Conservation (phyloP, 2,329 filamentous ascomycete species). For the Zymoseptoria brevis region DNA sequence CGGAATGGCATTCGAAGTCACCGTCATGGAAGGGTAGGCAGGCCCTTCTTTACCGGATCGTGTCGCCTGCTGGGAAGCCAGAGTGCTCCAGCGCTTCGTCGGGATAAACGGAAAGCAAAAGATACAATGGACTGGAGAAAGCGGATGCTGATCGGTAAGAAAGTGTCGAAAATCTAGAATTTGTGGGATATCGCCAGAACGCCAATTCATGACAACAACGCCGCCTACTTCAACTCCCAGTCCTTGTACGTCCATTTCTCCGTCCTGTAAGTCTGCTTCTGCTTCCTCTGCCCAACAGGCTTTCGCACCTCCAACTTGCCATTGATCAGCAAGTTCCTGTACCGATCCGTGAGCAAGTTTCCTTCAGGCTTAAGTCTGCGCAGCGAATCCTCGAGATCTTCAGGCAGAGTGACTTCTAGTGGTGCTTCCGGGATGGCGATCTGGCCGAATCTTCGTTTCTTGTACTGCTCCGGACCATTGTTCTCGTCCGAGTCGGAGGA, state of each 20-base stretch:
- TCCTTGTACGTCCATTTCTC: slow-evolving; percentile 99
- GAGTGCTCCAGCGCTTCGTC: neutral
- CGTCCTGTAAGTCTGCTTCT: slow-evolving; percentile 69
- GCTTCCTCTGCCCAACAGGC: slow-evolving; percentile 71
- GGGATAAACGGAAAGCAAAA: neutral
- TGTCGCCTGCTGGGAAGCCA: neutral
- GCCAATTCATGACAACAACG: neutral
- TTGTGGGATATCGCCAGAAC: neutral
- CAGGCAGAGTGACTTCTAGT: slow-evolving; percentile 43
- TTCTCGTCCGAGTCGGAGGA: slow-evolving; percentile 23
- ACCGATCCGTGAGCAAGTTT: slow-evolving; percentile 87
- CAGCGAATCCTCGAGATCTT: slow-evolving; percentile 44
- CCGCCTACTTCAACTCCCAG: slow-evolving; percentile 51
- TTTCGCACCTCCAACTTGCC: slow-evolving; percentile 82
- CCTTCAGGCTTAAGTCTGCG: slow-evolving; percentile 71
- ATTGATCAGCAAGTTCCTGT: slow-evolving; percentile 77
- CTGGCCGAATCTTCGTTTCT: slow-evolving; percentile 61
- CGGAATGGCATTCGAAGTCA: no score
- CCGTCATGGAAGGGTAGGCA: no score
- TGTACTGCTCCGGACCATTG: slow-evolving; percentile 29
- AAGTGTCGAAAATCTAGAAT: neutral
- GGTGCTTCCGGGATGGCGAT: slow-evolving; percentile 64
- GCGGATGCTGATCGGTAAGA: neutral
- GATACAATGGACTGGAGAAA: neutral
- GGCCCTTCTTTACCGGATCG: neutral